Evolutionary conservation across 139 green algal genomes (phyloP).

Genomic region (Pleodorina starrii): DNA sequence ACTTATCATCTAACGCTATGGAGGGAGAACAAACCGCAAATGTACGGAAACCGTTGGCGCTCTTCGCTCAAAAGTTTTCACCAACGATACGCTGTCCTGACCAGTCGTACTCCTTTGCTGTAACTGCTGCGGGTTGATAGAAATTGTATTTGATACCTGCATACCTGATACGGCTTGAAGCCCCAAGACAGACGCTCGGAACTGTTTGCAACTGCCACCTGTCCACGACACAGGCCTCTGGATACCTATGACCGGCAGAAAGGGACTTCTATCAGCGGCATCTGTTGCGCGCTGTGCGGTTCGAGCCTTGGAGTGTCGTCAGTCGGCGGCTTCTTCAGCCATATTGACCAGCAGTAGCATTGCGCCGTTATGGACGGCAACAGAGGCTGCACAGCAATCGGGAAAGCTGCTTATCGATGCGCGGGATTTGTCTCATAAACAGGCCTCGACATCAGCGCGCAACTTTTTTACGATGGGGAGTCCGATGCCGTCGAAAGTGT

Average conservation of each 20-base stretch:
- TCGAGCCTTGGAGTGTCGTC: constrained; percentile 1
- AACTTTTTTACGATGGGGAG: neutral
- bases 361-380: neutral
- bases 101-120: too few relatives aligned
- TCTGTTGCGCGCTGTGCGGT: neutral
- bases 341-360: neutral
- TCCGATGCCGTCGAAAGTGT: neutral
- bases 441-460: constrained; percentile 23
- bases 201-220: too few relatives aligned
- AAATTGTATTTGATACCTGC: too few relatives aligned
- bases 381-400: neutral
- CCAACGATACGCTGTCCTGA: too few relatives aligned
- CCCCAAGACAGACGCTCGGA: too few relatives aligned
- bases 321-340: neutral
- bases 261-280: neutral
- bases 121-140: too few relatives aligned
- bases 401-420: neutral
- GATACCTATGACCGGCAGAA: neutral
- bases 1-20: too few relatives aligned
- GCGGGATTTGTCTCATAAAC: neutral
- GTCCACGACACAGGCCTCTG: neutral
- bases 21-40: too few relatives aligned
- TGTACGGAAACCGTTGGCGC: too few relatives aligned
- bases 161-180: too few relatives aligned
- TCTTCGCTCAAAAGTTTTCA: too few relatives aligned